A percentile compares a stretch with the other conserved stretches of the same genome.
These are phyloP conservation scores for Gentiana straminea DNA, from an alignment of 257 asterid genomes.

Conservation along the genomic window DNA sequence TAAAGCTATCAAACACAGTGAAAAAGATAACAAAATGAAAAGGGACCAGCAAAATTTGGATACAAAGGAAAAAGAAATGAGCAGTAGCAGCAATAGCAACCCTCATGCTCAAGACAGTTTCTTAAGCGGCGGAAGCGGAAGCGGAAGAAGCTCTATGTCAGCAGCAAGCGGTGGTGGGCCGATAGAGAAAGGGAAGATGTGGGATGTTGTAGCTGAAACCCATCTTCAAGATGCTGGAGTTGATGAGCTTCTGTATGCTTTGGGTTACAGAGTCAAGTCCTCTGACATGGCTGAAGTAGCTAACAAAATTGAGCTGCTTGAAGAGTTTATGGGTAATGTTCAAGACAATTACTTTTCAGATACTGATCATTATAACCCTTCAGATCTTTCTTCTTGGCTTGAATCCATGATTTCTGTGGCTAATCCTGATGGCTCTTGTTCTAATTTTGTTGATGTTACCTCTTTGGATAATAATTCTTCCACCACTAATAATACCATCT, in stretches of 20 bases:
- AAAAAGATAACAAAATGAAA: constrained; percentile 8
- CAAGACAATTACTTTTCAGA: constrained; percentile 34
- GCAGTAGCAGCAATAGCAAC: no score
- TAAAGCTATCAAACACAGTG: no score
- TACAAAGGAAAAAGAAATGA: constrained; percentile 1
- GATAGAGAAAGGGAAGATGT: constrained; percentile 27
- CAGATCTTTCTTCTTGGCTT: constrained; percentile 79
- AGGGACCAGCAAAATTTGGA: constrained; percentile 6
- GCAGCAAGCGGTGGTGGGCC: constrained; percentile 1
- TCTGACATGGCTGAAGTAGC: constrained; percentile 72
- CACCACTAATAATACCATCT: not conserved
- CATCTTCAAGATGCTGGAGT: constrained; percentile 27
- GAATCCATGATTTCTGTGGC: constrained; percentile 65
- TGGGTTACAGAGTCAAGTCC: constrained; percentile 56
- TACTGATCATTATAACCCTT: constrained; percentile 67
- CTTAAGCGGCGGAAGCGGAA: constrained; percentile 3
- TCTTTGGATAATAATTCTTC: constrained; percentile 13
- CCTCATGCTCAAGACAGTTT: no score
- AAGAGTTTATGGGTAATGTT: constrained; percentile 40
- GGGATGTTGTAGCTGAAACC: constrained; percentile 13
- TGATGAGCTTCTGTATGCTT: constrained; percentile 58
- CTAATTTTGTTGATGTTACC: constrained; percentile 12
- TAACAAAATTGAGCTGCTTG: constrained; percentile 57
- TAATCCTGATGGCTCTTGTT: constrained; percentile 29
- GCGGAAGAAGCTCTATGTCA: constrained; percentile 14